Evolutionary conservation across 2,329 filamentous ascomycete species (phyloP).

Genomic region (Arthrinium phaeospermum): DNA sequence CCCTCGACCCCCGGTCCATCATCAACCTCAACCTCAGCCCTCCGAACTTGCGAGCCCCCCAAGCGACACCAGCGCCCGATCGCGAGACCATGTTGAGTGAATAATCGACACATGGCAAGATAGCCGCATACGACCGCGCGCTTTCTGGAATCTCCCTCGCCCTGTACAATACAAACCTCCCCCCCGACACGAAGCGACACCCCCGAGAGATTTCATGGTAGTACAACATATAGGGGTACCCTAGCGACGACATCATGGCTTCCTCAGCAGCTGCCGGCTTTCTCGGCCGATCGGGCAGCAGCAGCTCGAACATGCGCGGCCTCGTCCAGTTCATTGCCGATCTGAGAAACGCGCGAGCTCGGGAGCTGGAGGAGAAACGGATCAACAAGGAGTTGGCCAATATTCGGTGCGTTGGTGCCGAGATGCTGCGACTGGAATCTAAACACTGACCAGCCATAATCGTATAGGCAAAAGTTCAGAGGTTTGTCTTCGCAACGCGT

Average conservation of each 20-base stretch:
- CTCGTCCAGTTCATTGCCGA: conserved; percentile 99
- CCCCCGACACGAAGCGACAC: not conserved
- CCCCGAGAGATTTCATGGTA: not conserved
- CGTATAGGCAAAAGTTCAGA: conserved; percentile 87
- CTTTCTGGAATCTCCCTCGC: not conserved
- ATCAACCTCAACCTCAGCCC: conserved; percentile 2
- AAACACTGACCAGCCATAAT: not conserved
- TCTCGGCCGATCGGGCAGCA: conserved; percentile 68
- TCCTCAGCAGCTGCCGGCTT: conserved; percentile 62
- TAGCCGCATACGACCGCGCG: conserved; percentile 38
- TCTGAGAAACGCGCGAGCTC: conserved; percentile 88
- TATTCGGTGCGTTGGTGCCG: conserved; percentile 67
- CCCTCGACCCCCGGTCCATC: conserved; percentile 15
- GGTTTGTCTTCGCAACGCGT: conserved; percentile 46
- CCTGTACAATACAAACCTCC: not conserved
- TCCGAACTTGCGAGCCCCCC: not conserved
- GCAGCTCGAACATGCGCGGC: conserved; percentile 75
- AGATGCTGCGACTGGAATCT: not conserved
- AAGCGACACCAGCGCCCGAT: conserved; percentile 11
- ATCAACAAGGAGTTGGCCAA: conserved; percentile 99
- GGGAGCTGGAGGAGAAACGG: conserved; percentile 96
- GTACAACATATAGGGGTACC: conserved; percentile 1
- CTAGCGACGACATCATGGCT: conserved; percentile 51
- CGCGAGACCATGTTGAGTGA: conserved; percentile 38
- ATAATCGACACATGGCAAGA: conserved; percentile 38